Conservation (phyloP, 2,329 filamentous ascomycete genomes). For the Cladophialophora bantiana region DNA sequence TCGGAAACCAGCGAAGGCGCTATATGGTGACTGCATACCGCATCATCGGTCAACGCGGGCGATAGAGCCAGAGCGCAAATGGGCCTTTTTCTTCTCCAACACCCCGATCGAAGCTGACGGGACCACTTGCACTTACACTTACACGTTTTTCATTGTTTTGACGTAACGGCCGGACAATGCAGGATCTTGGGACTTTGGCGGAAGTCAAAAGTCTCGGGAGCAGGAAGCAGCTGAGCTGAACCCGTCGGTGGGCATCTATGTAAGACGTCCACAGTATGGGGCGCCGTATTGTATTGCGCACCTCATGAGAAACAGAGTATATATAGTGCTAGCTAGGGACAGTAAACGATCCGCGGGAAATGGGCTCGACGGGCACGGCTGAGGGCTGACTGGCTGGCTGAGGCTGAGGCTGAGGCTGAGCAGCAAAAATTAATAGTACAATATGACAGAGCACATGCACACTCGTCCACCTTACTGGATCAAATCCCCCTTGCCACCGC, state of each 20-base stretch:
- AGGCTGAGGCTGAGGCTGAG: neutral
- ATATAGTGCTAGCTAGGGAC: neutral
- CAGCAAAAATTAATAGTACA: neutral
- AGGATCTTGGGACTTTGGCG: neutral
- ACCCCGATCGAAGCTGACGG: neutral
- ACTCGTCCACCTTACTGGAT: neutral
- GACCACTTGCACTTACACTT: neutral
- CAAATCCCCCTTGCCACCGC: too few species aligned
- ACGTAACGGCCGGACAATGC: neutral
- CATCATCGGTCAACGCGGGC: neutral
- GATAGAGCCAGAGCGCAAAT: neutral
- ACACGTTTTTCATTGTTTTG: neutral
- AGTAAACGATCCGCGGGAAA: neutral
- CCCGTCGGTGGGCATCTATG: neutral
- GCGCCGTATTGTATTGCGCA: neutral
- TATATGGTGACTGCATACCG: constrained; percentile 22
- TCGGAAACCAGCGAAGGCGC: constrained; percentile 7
- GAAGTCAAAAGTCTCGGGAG: neutral
- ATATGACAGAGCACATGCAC: constrained; percentile 3
- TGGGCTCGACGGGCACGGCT: neutral
- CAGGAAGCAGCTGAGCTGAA: neutral
- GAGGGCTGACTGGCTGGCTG: neutral
- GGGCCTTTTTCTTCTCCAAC: neutral
- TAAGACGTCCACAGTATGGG: neutral
- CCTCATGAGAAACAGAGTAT: neutral